These are phyloP conservation scores for Podila verticillata DNA, from an alignment of 192 early-diverging fungal genomes.

Conservation along the genomic window DNA sequence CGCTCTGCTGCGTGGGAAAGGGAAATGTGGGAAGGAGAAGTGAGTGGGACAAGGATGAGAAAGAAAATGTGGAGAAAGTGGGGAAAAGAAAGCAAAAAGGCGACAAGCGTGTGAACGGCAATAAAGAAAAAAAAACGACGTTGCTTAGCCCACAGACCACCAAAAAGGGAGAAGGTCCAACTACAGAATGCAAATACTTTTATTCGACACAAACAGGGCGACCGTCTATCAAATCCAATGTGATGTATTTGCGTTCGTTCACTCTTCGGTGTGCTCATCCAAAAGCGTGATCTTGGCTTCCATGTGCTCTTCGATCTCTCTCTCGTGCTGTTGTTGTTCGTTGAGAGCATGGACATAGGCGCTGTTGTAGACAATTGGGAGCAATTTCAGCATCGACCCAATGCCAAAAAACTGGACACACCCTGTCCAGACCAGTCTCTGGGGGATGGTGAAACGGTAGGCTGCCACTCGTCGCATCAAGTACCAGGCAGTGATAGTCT, in stretches of 20 bases:
- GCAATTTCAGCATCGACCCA: constrained; percentile 40
- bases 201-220: no score
- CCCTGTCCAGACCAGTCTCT: constrained; percentile 13
- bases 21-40: background rate
- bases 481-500: constrained; percentile 19
- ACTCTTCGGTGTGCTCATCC: background rate
- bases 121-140: background rate
- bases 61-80: background rate
- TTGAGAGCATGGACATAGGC: constrained; percentile 12
- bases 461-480: constrained; percentile 21
- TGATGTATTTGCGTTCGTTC: no score
- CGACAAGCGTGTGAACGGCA: background rate
- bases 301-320: constrained; percentile 17
- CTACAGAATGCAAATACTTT: no score
- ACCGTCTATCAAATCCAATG: no score
- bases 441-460: constrained; percentile 17
- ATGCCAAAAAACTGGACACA: constrained; percentile 38
- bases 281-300: background rate
- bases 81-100: background rate
- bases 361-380: constrained; percentile 44
- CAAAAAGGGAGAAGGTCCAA: no score
- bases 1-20: background rate
- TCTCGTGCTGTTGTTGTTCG: background rate
- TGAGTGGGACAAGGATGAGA: background rate
- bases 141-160: background rate